These are phyloP conservation scores for Primulina eburnea DNA, from an alignment of 257 asterid genomes.

Conservation along the genomic window DNA sequence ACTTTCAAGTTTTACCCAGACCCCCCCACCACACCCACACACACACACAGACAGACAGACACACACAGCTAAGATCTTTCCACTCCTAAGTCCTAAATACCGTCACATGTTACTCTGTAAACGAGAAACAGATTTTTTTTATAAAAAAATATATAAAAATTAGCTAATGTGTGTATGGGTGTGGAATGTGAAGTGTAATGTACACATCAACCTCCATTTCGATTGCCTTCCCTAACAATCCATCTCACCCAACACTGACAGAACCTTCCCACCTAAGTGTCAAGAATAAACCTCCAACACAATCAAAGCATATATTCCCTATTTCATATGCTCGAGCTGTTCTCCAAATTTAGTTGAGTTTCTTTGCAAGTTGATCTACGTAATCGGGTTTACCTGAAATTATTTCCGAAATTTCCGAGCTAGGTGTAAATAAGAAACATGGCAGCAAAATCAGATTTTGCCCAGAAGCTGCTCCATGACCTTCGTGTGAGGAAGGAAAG, in stretches of 20 bases:
- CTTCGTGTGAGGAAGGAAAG: constrained; percentile 69
- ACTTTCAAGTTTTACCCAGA: constrained; percentile 28
- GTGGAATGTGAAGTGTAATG: constrained; percentile 33
- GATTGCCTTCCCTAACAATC: constrained; percentile 28
- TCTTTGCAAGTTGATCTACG: background rate
- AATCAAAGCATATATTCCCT: background rate
- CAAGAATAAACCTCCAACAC: constrained; percentile 15
- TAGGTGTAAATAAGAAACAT: constrained; percentile 26
- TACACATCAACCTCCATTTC: constrained; percentile 26
- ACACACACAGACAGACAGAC: too few species aligned
- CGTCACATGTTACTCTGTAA: background rate
- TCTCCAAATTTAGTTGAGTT: too few species aligned
- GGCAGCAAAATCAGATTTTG: constrained; percentile 69
- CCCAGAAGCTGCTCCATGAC: constrained; percentile 83
- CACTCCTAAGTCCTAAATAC: background rate
- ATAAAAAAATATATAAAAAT: too few species aligned
- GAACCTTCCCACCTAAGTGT: constrained; percentile 38
- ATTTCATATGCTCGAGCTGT: background rate
- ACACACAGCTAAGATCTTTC: too few species aligned
- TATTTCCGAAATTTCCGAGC: background rate
- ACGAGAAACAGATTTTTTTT: too few species aligned
- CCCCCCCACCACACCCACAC: background rate
- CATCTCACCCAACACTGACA: constrained; percentile 46
- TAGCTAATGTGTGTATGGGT: background rate
- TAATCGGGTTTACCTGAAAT: background rate